Evolutionary conservation across 768 basidiomycete species (phyloP), one percentile per base, ranked within the genome.

Genomic region (Panaeolus papilionaceus): DNA sequence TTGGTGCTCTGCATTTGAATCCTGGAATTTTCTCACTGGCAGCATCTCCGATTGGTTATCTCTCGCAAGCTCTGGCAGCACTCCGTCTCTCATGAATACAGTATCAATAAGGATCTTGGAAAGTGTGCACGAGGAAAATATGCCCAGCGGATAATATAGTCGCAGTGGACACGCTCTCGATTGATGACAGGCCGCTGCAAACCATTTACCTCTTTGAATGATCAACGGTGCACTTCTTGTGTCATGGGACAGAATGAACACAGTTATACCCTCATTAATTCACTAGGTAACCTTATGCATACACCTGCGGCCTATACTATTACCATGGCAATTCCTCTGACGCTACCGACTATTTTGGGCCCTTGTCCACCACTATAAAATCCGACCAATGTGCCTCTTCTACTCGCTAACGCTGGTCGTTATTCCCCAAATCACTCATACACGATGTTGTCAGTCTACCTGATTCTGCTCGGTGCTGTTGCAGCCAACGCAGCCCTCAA

Each of bases 401-500:
- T 44, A 3, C 40, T 42, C 16, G 3, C 45, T 18, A 47, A 20
- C 18, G 45, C 20, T 47, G 45, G 7, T 20, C 45, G 8, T 20
- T 20, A 10, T 20, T 47, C 23, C 23, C 23, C 23, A 23, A 23
- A 23, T 23, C 23, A 23, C 23, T 23, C 23, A 58, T 58, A 58
- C 54, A 58, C 54, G 54, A 28, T 58, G 54, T 58, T 58, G 14
- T 58, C 28, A 11, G 6, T 37, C 54, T 58, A 58, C 54, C 11
- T 23, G 7, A 20, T 66, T 23, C 23, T 66, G 2, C 38, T 71
- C 44, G 38, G 37, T 38, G 37, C 61, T 39, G 16, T 67, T 38
- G 45, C 33, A n/a, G 39, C 47, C 49, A 65, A 62, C 20, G 74
- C 73, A 5, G 70, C 75, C 16, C 7, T 73, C 58, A 71, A 74